Conservation (phyloP, 1,284 basidiomycete genomes). For the Boletus semigastroideus region DNA sequence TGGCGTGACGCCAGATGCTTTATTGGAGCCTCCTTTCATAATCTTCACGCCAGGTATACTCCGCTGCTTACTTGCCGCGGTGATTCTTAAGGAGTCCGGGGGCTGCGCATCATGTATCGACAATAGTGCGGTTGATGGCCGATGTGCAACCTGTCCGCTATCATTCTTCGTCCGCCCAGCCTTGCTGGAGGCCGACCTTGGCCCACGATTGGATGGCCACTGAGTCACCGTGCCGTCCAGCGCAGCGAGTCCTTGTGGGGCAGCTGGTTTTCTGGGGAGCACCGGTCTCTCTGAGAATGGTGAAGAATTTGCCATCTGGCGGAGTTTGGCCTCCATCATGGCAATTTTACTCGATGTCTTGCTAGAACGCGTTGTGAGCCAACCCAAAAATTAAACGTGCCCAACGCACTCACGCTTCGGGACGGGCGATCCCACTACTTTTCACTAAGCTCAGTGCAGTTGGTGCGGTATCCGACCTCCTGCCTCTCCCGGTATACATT, state of each 20-base stretch:
- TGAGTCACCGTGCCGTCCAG: not conserved
- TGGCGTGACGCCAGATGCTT: constrained; percentile 7
- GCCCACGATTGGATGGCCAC: not conserved
- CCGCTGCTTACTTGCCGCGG: constrained; percentile 25
- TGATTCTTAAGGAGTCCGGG: constrained; percentile 15
- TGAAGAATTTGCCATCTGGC: constrained; percentile 60
- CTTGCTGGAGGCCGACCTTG: not conserved
- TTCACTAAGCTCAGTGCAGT: constrained; percentile 90
- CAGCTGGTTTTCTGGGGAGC: constrained; percentile 26
- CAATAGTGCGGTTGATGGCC: not conserved
- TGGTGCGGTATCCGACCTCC: constrained; percentile 48
- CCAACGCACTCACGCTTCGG: constrained; percentile 57
- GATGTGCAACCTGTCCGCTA: not conserved
- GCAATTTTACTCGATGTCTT: constrained; percentile 91
- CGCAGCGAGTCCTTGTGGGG: not conserved
- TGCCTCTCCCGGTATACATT: constrained; percentile 29
- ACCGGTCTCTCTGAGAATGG: constrained; percentile 21
- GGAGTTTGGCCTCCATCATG: constrained; percentile 91
- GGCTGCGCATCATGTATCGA: constrained; percentile 10
- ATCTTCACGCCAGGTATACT: constrained; percentile 37
- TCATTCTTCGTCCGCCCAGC: constrained; percentile 2
- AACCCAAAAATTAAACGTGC: constrained; percentile 1
- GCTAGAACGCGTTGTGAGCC: constrained; percentile 14
- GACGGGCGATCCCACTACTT: constrained; percentile 53
- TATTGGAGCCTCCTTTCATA: constrained; percentile 20